Evolutionary conservation across 257 asterid species (phyloP).

Genomic region (Rauvolfia tetraphylla): DNA sequence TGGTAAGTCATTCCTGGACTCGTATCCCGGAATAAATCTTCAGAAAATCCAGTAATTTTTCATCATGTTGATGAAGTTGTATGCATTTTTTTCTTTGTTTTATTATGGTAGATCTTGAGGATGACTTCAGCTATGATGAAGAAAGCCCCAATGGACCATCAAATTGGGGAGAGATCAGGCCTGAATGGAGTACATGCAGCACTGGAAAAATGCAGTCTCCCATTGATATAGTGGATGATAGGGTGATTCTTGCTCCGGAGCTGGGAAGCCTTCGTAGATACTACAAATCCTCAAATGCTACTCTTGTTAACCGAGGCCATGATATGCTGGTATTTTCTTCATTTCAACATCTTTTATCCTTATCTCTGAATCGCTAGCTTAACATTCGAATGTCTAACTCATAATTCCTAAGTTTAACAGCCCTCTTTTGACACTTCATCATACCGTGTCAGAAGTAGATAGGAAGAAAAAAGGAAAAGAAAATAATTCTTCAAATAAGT

Average conservation of each 20-base stretch:
- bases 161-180: slow-evolving; percentile 56
- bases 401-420: too few species aligned
- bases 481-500: too few species aligned
- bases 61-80: neutral
- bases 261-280: too few species aligned
- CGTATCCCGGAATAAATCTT: too few species aligned
- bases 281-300: too few species aligned
- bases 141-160: slow-evolving; percentile 49
- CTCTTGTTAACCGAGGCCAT: slow-evolving; percentile 66
- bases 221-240: slow-evolving; percentile 46
- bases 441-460: too few species aligned
- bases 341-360: too few species aligned
- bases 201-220: slow-evolving; percentile 67
- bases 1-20: slow-evolving; percentile 21
- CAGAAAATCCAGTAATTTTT: too few species aligned
- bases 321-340: slow-evolving; percentile 63
- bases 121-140: slow-evolving; percentile 52
- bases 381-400: too few species aligned
- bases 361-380: neutral
- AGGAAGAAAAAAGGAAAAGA: too few species aligned
- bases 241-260: too few species aligned
- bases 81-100: neutral
- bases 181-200: slow-evolving; percentile 58
- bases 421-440: too few species aligned
- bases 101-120: slow-evolving; percentile 46